These are phyloP conservation scores for Coriolopsis trogii DNA, from an alignment of 1,284 basidiomycete species.

Conservation along the genomic window DNA sequence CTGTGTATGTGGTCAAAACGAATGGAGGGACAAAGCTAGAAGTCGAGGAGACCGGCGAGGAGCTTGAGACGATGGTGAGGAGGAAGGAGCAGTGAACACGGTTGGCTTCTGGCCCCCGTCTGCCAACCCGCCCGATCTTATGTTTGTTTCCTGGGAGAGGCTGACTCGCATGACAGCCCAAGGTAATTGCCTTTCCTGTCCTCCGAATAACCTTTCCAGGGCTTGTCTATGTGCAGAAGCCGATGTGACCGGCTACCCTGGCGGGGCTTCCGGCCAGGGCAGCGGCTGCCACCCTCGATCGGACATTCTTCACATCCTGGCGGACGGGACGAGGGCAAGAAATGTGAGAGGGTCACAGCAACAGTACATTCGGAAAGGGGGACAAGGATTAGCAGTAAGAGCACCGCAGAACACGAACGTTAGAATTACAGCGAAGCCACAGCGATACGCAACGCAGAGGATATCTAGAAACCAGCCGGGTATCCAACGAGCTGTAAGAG, in stretches of 20 bases:
- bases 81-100: not conserved
- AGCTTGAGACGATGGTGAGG: constrained; percentile 1
- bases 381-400: constrained; percentile 13
- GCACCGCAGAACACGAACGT: constrained; percentile 17
- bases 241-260: constrained; percentile 7
- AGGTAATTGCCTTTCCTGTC: constrained; percentile 11
- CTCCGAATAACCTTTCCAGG: constrained; percentile 10
- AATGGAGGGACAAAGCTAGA: constrained; percentile 3
- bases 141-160: constrained; percentile 12
- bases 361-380: constrained; percentile 14
- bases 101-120: too few species aligned
- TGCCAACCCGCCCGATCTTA: constrained; percentile 7
- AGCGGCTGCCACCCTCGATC: not conserved
- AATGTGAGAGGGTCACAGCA: constrained; percentile 23
- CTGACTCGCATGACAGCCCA: constrained; percentile 6
- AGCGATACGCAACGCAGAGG: constrained; percentile 15
- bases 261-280: not conserved
- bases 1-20: constrained; percentile 9
- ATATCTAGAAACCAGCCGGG: constrained; percentile 33
- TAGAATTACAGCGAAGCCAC: constrained; percentile 20
- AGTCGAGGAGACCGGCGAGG: not conserved
- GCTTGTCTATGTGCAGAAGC: not conserved
- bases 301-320: too few species aligned
- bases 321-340: too few species aligned
- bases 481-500: constrained; percentile 29